These are phyloP conservation scores for Saturnispora serradocipensis DNA, from an alignment of 805 yeast species.

Conservation along the genomic window DNA sequence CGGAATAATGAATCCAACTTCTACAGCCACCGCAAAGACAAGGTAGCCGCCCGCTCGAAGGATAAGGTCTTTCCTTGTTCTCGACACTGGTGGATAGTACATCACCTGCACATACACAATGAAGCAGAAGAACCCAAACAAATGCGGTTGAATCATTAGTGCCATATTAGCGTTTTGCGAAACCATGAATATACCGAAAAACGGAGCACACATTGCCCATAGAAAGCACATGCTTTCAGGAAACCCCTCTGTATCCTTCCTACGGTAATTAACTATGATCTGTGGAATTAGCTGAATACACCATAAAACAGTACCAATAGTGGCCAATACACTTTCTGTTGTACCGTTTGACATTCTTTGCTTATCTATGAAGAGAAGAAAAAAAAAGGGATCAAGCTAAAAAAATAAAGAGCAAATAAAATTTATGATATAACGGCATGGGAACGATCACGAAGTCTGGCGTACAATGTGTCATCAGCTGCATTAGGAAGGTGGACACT, in stretches of 20 bases:
- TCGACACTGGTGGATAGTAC: slow-evolving; percentile 42
- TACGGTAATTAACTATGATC: slow-evolving; percentile 59
- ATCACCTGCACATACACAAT: slow-evolving; percentile 40
- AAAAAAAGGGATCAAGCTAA: not conserved
- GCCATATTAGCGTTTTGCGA: slow-evolving; percentile 42
- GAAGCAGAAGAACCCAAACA: slow-evolving; percentile 42
- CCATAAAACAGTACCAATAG: slow-evolving; percentile 88
- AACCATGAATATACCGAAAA: slow-evolving; percentile 43
- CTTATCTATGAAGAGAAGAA: not conserved
- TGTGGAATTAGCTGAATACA: slow-evolving; percentile 79
- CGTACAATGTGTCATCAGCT: not conserved
- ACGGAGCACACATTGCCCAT: slow-evolving; percentile 62
- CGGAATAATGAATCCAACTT: slow-evolving; percentile 42
- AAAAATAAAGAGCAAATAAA: not conserved
- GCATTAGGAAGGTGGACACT: not conserved
- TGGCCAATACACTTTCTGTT: slow-evolving; percentile 71
- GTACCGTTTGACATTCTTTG: slow-evolving; percentile 11
- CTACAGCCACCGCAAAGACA: slow-evolving; percentile 31
- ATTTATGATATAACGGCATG: not conserved
- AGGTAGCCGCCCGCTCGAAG: slow-evolving; percentile 28
- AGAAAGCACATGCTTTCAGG: slow-evolving; percentile 83
- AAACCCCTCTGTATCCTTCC: slow-evolving; percentile 76
- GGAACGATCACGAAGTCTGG: not conserved
- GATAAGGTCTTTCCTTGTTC: slow-evolving; percentile 25
- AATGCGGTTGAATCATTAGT: slow-evolving; percentile 43